phyloP scores from a whole-genome alignment of 305 asterid genomes.

The Solanum chacoense region DNA sequence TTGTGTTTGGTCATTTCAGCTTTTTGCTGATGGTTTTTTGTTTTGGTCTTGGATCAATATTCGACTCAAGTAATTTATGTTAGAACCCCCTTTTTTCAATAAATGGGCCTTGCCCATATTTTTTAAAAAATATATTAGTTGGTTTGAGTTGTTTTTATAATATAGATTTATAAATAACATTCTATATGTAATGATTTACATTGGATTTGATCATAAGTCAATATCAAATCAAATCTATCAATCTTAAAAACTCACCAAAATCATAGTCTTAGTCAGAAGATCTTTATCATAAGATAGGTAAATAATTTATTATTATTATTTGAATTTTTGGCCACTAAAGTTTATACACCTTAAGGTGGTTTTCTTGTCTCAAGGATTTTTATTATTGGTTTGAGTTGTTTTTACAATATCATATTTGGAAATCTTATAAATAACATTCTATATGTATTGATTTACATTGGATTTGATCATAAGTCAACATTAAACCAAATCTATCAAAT shows the following conservation, averaged over 20 bases:
- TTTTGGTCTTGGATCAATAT: not conserved
- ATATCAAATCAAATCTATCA: not conserved
- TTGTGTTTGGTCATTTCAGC: not conserved
- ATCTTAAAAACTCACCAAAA: not conserved
- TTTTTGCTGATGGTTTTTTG: too few species aligned
- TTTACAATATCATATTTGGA: too few species aligned
- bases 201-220: not conserved
- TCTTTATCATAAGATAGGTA: not conserved
- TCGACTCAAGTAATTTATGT: not conserved
- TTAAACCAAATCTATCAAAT: too few species aligned
- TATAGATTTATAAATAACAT: too few species aligned
- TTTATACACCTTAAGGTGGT: not conserved
- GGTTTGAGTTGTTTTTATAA: not conserved
- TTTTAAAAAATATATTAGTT: too few species aligned
- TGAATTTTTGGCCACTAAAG: not conserved
- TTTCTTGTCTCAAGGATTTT: not conserved
- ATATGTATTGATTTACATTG: not conserved
- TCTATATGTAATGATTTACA: not conserved
- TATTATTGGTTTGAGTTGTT: not conserved
- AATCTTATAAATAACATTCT: too few species aligned
- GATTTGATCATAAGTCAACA: too few species aligned
- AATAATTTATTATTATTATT: too few species aligned
- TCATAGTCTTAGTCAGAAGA: not conserved
- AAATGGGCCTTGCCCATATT: not conserved
- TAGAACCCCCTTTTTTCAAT: too few species aligned